Evolutionary conservation across 2,329 filamentous ascomycete species (phyloP), one percentile per base, ranked within the genome.

Genomic region (Xylaria arbuscula): DNA sequence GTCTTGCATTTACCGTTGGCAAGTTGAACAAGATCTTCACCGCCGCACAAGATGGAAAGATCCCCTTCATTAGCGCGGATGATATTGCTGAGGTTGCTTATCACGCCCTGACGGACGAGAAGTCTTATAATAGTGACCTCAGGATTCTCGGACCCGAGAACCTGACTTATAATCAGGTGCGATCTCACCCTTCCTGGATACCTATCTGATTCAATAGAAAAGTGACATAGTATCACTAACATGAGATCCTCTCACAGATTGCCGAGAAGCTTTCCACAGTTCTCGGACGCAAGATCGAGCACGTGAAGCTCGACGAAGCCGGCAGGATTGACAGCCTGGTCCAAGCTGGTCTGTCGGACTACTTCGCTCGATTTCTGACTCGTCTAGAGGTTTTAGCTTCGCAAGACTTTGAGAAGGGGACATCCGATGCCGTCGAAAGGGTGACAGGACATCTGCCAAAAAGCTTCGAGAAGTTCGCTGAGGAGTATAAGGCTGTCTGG

Each of bases 281-380:
- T 32, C 69, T 74, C 11, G 72, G 69, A 4, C 70, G 70, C 59
- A 69, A 70, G 66, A 71, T 74, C 47, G 70, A 72, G 54, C 72
- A 74, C 63, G 72, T 72, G 7, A 72, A 74, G 65, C 70, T 65
- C 2, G 68, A 71, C 54, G 70, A 72, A 64, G 56, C 57, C 1
- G 59, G 64, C 19, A 64, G 70, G 17, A 69, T 71, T 34, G 53
- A 72, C 1, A 34, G 58, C 11, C 24, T 74, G 28, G 58, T 71
- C 53, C 61, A 69, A 1, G 68, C 64, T 17, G 71, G 70, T 45
- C 7, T 73, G 9, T 65, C 68, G 1, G 68, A 71, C 11, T 71
- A 74, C 63, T 67, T 62, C 38, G 71, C 72, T 34, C 47, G 53
- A 47, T 71, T 73, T 22, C 15, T 74, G 34, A 68, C 72, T 24